phyloP scores from a whole-genome alignment of 202 grass and related monocot species.

The Miscanthus sacchariflorus region DNA sequence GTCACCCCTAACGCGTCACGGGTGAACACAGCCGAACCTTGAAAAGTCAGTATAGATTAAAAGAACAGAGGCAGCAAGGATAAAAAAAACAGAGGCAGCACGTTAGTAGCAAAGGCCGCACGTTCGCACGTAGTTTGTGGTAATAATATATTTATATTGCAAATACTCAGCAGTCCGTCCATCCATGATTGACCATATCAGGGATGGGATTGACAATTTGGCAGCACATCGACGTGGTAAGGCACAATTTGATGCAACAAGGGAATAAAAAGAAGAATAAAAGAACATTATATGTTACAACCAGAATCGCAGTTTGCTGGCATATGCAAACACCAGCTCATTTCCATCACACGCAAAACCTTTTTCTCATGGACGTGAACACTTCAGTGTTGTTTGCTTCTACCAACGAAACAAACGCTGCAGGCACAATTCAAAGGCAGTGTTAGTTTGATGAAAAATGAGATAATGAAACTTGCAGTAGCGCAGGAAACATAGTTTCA shows the following conservation, averaged over 20 bases:
- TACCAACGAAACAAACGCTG: conserved; percentile 74
- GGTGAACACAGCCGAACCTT: too few relatives aligned
- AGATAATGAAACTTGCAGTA: background rate
- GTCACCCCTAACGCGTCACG: too few relatives aligned
- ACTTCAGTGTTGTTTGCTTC: background rate
- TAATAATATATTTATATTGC: background rate
- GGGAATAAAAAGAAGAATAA: conserved; percentile 29
- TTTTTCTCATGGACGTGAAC: conserved; percentile 32
- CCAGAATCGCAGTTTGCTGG: conserved; percentile 28
- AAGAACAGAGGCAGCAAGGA: too few relatives aligned
- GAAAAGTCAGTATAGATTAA: too few relatives aligned
- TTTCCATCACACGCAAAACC: conserved; percentile 41
- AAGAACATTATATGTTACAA: conserved; percentile 48
- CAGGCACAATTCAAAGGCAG: conserved; percentile 35
- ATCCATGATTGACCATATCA: conserved; percentile 34
- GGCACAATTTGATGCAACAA: conserved; percentile 39
- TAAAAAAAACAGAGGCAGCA: background rate
- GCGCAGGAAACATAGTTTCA: background rate
- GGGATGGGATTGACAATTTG: conserved; percentile 34
- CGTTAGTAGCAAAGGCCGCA: background rate
- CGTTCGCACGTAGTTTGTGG: conserved; percentile 1
- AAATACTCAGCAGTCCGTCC: conserved; percentile 22
- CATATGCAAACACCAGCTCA: conserved; percentile 48
- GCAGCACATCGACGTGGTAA: conserved; percentile 23
- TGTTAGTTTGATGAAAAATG: conserved; percentile 34